Percentiles rank a stretch among this genome's conserved stretches.
These are phyloP conservation scores for Posidonia australis DNA, from an alignment of 106 monocot species.

Conservation along the genomic window DNA sequence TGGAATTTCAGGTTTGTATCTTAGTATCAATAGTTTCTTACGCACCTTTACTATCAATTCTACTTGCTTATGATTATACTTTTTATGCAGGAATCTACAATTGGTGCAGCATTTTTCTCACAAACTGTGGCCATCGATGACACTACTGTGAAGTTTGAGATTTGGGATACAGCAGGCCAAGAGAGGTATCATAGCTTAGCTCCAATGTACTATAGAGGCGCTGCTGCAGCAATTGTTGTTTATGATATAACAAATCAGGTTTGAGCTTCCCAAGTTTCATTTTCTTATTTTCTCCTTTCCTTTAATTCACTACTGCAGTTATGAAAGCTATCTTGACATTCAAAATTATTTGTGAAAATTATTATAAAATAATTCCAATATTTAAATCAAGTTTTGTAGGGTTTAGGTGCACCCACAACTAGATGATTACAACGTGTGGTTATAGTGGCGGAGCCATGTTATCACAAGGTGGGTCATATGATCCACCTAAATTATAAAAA, in stretches of 20 bases:
- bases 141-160: conserved; percentile 57
- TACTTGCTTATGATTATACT: background rate
- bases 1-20: conserved; percentile 74
- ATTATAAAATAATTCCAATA: too few relatives aligned
- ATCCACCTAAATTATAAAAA: too few relatives aligned
- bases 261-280: background rate
- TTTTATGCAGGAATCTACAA: conserved; percentile 73
- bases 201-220: conserved; percentile 69
- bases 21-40: background rate
- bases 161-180: conserved; percentile 72
- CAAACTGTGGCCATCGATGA: conserved; percentile 41
- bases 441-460: too few relatives aligned
- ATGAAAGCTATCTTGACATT: too few relatives aligned
- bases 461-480: too few relatives aligned
- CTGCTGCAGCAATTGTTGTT: conserved; percentile 51
- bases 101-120: conserved; percentile 88
- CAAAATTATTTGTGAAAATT: too few relatives aligned
- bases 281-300: background rate
- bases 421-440: too few relatives aligned
- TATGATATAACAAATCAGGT: conserved; percentile 39
- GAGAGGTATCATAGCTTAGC: conserved; percentile 68
- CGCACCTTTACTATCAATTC: background rate
- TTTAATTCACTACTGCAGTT: too few relatives aligned
- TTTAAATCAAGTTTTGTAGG: too few relatives aligned
- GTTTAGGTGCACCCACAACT: too few relatives aligned